Evolutionary conservation across 371 early-diverging fungal species (phyloP), one percentile per base, ranked within the genome.

Genomic region (Mucor racemosus): DNA sequence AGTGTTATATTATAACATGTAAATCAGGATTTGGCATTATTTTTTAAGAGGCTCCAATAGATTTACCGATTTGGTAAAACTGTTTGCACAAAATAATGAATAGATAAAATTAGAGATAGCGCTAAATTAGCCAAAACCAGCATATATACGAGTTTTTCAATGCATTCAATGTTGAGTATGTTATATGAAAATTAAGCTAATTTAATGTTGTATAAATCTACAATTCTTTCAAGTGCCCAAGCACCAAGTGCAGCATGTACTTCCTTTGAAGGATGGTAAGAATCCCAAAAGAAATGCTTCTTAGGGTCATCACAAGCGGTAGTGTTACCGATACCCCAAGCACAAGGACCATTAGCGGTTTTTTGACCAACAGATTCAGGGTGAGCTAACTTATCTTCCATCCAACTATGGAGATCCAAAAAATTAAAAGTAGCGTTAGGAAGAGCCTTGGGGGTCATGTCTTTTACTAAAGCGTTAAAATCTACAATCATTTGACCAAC

Each of bases 301-400:
- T 36, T 31, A 11, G 62, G 64, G 10, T 75, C 75, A 35, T 15
- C 11, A 42, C 75, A 75, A 13, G 41, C 61, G 36, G 62, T 42
- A 4, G 63, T 66, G 34, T 53, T 53, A 14, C 53, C 75, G 58
- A 71, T 65, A 33, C 72, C 75, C 55, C 66, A 63, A 48, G 50
- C 50, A 19, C 75, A 75, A 64, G 75, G 72, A 36, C 75, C 71
- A 48, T 75, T 72, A 11, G 50, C 44, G n/a, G 66, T 75, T 7
- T 41, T n/a, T 11, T 67, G 36, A 7, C 65, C 71, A n/a, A 71
- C 36, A 14, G 36, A 58, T 14, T 64, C 60, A 34, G 75, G 66
- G 11, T 71, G 50, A n/a, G 62, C 66, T 4, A 66, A 9, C 34
- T 60, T 42, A 36, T 50, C n/a, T 40, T 58, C 17, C 55, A 41